A percentile compares a stretch with the other conserved stretches of the same genome.
Evolutionary conservation across 441 rosid species (phyloP).

Genomic region (Gossypium davidsonii): DNA sequence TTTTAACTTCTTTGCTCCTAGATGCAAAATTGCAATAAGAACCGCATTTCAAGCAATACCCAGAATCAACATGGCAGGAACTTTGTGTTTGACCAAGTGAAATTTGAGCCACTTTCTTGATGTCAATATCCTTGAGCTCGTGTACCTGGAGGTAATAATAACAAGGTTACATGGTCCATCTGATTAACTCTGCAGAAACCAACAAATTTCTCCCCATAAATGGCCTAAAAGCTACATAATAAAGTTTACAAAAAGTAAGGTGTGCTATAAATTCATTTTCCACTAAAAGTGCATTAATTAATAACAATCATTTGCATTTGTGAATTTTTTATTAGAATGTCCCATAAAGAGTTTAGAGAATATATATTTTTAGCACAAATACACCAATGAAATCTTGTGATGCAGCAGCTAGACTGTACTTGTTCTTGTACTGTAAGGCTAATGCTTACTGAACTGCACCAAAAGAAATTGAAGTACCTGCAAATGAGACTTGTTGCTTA

Average conservation of each 20-base stretch:
- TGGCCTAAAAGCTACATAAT: not conserved
- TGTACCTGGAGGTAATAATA: constrained; percentile 26
- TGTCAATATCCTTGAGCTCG: constrained; percentile 22
- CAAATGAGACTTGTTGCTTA: constrained; percentile 25
- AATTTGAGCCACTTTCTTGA: constrained; percentile 30
- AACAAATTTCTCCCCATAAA: not conserved
- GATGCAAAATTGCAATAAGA: constrained; percentile 37
- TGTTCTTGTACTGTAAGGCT: not conserved
- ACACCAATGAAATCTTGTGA: not conserved
- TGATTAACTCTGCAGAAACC: not conserved
- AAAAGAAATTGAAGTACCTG: constrained; percentile 36
- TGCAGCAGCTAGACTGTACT: constrained; percentile 4
- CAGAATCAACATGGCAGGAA: constrained; percentile 32
- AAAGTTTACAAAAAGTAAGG: not conserved
- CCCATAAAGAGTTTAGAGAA: not conserved
- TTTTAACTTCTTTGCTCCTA: constrained; percentile 32
- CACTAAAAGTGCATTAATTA: not conserved
- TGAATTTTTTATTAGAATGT: not conserved
- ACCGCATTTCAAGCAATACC: constrained; percentile 60
- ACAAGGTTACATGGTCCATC: not conserved
- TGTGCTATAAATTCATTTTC: not conserved
- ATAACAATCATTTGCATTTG: not conserved
- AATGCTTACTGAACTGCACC: constrained; percentile 6
- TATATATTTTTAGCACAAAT: not conserved
- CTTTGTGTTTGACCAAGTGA: constrained; percentile 20